Percentiles rank a stretch among this genome's conserved stretches.
Evolutionary conservation across 768 basidiomycete species (phyloP).

Genomic region (Psilocybe cyanescens): DNA sequence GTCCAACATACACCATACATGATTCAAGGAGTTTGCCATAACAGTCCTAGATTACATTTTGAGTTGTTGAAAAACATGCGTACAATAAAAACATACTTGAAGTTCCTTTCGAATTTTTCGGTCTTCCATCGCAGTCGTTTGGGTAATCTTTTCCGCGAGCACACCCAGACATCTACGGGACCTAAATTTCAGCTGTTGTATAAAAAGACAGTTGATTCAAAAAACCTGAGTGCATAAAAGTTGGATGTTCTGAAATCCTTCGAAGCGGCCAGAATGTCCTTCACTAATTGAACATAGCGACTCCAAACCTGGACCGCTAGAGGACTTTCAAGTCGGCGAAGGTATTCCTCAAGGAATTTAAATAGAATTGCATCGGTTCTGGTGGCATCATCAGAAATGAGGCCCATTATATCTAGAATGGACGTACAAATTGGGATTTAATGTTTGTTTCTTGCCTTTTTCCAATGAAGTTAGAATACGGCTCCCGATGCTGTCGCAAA

Average conservation of each 20-base stretch:
- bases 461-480: conserved; percentile 63
- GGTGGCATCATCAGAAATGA: conserved; percentile 5
- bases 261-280: conserved; percentile 70
- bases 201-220: background rate
- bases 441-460: conserved; percentile 58
- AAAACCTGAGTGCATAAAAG: conserved; percentile 75
- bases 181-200: background rate
- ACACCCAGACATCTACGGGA: conserved; percentile 69
- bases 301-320: conserved; percentile 93
- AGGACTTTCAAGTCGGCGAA: conserved; percentile 84
- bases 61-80: background rate
- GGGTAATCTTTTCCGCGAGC: conserved; percentile 81
- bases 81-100: conserved; percentile 51
- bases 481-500: conserved; percentile 79
- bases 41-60: conserved; percentile 56
- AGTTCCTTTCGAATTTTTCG: conserved; percentile 85
- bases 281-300: conserved; percentile 75
- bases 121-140: conserved; percentile 93
- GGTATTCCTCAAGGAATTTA: conserved; percentile 87
- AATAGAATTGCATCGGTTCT: conserved; percentile 79
- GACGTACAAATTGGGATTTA: conserved; percentile 72
- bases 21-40: conserved; percentile 86
- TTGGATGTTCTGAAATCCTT: conserved; percentile 73
- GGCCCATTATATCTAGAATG: background rate
- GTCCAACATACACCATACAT: conserved; percentile 72